Evolutionary conservation across 1,284 basidiomycete species (phyloP).

Genomic region (Mycena sp.): DNA sequence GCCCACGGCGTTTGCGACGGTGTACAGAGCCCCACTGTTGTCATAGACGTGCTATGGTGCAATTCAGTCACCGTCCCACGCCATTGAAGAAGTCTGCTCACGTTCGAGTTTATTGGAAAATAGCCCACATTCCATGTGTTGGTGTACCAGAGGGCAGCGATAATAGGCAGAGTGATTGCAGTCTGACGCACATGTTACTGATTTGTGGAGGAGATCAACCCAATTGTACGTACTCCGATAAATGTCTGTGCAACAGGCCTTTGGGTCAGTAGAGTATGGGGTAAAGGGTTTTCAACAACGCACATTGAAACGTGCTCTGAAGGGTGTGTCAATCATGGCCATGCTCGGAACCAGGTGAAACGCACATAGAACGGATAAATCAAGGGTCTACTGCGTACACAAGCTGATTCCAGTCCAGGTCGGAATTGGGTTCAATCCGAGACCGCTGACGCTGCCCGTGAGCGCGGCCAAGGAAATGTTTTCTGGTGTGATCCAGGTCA

Average conservation of each 20-base stretch:
- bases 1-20: background rate
- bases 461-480: slow-evolving; percentile 53
- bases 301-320: slow-evolving; percentile 10
- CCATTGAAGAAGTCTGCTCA: no score
- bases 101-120: background rate
- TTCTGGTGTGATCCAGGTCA: slow-evolving; percentile 55
- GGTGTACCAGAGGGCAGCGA: slow-evolving; percentile 8
- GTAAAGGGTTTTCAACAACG: background rate
- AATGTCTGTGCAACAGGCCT: background rate
- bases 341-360: background rate
- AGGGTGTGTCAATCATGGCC: background rate
- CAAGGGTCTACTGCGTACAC: slow-evolving; percentile 1
- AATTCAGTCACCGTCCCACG: no score
- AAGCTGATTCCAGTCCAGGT: slow-evolving; percentile 25
- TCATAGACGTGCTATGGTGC: background rate
- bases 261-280: background rate
- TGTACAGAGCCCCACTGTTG: background rate
- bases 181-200: background rate
- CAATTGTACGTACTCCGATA: background rate
- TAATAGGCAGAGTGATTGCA: slow-evolving; percentile 2
- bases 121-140: slow-evolving; percentile 9
- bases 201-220: background rate
- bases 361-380: slow-evolving; percentile 12
- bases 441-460: slow-evolving; percentile 34
- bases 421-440: slow-evolving; percentile 29